phyloP scores from a whole-genome alignment of 1,284 basidiomycete genomes.

The Peniophora sp. region DNA sequence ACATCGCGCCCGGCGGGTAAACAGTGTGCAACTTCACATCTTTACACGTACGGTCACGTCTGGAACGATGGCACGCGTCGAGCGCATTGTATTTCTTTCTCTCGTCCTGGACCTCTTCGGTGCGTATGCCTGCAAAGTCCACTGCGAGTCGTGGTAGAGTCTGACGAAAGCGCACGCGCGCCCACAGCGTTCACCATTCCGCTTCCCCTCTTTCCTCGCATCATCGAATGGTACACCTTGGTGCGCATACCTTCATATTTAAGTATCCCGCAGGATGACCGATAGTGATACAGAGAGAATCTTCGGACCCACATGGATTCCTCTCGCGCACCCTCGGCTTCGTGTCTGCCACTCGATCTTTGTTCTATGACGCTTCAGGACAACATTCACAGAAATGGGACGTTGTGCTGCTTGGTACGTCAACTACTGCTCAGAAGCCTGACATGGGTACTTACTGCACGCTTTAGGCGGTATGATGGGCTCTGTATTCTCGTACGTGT shows the following conservation, averaged over 20 bases:
- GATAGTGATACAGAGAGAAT: constrained; percentile 46
- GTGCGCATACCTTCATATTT: constrained; percentile 29
- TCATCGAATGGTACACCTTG: constrained; percentile 83
- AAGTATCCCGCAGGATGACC: neutral
- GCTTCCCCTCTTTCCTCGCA: constrained; percentile 83
- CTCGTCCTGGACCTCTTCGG: constrained; percentile 81
- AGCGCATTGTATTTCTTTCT: constrained; percentile 76
- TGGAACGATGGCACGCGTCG: constrained; percentile 52
- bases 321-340: constrained; percentile 59
- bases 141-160: neutral
- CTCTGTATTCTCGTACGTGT: constrained; percentile 77
- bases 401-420: constrained; percentile 67
- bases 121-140: constrained; percentile 19
- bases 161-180: neutral
- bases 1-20: neutral
- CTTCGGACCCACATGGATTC: constrained; percentile 60
- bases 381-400: constrained; percentile 71
- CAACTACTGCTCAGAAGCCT: neutral
- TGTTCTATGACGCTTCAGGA: constrained; percentile 46
- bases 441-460: constrained; percentile 5
- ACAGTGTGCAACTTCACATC: neutral
- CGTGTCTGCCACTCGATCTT: constrained; percentile 54
- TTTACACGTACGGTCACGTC: neutral
- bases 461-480: constrained; percentile 76
- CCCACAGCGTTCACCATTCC: constrained; percentile 82